Base-by-base conservation (phyloP, 1,284 basidiomycete genomes). In the Sanghuangporus sanghuang region DNA sequence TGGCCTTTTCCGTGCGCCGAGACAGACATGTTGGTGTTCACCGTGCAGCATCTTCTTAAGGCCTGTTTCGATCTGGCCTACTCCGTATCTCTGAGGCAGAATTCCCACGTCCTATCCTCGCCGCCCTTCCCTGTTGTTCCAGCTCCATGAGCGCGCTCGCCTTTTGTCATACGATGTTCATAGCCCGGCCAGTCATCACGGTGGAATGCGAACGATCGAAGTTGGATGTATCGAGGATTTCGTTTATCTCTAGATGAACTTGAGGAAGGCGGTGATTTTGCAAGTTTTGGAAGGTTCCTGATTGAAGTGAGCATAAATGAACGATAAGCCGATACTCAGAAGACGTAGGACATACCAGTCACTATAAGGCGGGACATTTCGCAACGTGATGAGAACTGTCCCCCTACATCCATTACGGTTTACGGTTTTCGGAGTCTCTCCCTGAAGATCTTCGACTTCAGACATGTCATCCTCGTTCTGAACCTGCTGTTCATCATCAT, bases 121-220 rank as follows among this genome's bases (percentile, higher is more conserved):
- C 89, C 90, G 11, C 87, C 86, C 69, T 84, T 79, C 0, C 89
- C 88, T 0, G 86, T 86, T 67, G 75, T 89, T 6, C 85, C 87
- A 18, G 78, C 78, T 1, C 88, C 87, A 67, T 85, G 79, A 0
- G 77, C 86, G 65, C 87, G 76, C 70, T 85, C 87, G 12, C 95
- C 95, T 68, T 96, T 90, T 1, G 96, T 98, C 82, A 96, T 90
- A 11, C 93, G 79, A 75, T 98, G 96, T 68, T 89, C 87, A 70
- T 98, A 98, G 0, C 92, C 94, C 56, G 83, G 82, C 86, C 93
- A 98, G 0, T 78, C 71, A 12, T 73, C 74, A 32, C 92, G 81
- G 53, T 86, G 78, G 70, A 99, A 99, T 27, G 78, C 81, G 73
- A 96, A 98, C 0, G 93, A 95, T 27, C 94, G 82, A 55, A 95